Evolutionary conservation across 2,329 filamentous ascomycete species (phyloP), one percentile per base, ranked within the genome.

Genomic region (Hypomyces rosellus): DNA sequence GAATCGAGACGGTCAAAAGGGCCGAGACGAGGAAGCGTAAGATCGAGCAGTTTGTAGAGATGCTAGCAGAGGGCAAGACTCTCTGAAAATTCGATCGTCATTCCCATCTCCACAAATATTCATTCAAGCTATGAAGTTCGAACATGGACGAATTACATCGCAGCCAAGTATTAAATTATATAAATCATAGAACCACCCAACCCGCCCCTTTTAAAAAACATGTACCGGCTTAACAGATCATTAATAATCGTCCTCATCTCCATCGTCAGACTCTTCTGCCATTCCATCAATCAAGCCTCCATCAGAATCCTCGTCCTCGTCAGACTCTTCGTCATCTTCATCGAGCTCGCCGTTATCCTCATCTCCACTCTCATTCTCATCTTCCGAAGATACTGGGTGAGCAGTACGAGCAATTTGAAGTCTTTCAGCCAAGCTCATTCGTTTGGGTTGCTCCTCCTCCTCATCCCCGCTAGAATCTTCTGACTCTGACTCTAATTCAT

Each of bases 1-100:
- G 73, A 14, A 56, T 80, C 13, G 64, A 73, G 54, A 76, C 70
- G 6, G 67, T 69, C 36, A 71, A 65, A 22, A 49, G n/a, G 38
- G 25, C 14, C 65, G 30, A 59, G 68, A 55, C 53, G 49, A 61
- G 61, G 39, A 55, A 61, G 55, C 18, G 60, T 58, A 65, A 67
- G 50, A 74, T 79, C 20, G 63, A 60, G 22, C 63, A 72, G 43
- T 67, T 72, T 57, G 67, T 78, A 1, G 56, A 60, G 8, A 56
- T 71, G 36, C 62, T 77, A 3, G 66, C 64, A 0, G 59, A 61
- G 48, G 61, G 62, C 14, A 65, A 67, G 46, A 64, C 62, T 1
- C 46, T 66, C 20, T 63, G 34, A 51, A 9, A 20, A 5, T 30
- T 30, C 40, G 20, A 34, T 9, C 8, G 6, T 30, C 25, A 30